phyloP scores from a whole-genome alignment of 2,329 filamentous ascomycete species.

The Penicillium sp. region DNA sequence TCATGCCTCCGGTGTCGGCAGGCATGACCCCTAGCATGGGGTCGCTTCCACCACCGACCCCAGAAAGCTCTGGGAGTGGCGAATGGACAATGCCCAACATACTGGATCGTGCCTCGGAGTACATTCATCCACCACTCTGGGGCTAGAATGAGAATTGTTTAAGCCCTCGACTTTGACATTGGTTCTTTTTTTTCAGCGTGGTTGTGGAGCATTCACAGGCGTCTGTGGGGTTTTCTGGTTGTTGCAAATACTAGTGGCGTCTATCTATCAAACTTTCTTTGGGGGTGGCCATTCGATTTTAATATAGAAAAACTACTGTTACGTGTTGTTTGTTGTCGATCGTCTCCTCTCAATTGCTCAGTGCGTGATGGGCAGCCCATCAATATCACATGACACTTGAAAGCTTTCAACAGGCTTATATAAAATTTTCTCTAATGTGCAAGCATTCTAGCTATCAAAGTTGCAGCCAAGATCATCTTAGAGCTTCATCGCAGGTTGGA shows the following conservation, averaged over 20 bases:
- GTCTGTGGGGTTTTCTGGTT: not conserved
- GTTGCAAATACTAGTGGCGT: not conserved
- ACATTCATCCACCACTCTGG: slow-evolving; percentile 54
- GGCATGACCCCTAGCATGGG: slow-evolving; percentile 40
- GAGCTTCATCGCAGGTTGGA: slow-evolving; percentile 12
- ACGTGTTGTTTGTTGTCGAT: slow-evolving; percentile 9
- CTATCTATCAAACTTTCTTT: not conserved
- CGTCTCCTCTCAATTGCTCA: not conserved
- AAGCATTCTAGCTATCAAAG: not conserved
- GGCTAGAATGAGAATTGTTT: slow-evolving; percentile 23
- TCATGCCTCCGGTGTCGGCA: slow-evolving; percentile 26
- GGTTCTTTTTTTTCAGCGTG: slow-evolving; percentile 15
- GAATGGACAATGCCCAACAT: slow-evolving; percentile 53
- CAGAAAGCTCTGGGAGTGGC: slow-evolving; percentile 51
- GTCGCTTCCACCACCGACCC: slow-evolving; percentile 50
- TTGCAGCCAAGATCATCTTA: not conserved
- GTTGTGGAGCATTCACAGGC: slow-evolving; percentile 16
- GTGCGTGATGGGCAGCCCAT: not conserved
- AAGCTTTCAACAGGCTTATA: not conserved
- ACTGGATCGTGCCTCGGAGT: slow-evolving; percentile 52
- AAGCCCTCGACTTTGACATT: not conserved
- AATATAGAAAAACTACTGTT: not conserved
- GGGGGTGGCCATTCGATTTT: not conserved
- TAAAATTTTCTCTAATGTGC: not conserved
- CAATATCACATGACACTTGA: not conserved